Base-by-base conservation (phyloP, 176 grass and related monocot species). In the Oryza punctata region DNA sequence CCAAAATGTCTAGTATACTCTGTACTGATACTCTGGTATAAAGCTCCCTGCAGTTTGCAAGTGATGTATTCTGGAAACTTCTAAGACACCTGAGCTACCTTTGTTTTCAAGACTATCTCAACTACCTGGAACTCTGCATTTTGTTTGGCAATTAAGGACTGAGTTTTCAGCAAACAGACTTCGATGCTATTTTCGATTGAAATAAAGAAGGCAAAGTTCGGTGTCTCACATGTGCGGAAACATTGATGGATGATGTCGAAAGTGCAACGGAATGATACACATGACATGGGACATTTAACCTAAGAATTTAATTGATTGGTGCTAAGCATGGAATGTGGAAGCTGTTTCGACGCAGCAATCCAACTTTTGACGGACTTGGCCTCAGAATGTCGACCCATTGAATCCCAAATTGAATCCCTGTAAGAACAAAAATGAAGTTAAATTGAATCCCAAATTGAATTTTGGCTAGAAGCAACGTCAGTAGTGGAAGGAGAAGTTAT, bases 331-430 rank as follows among this genome's bases (percentile, higher is more conserved):
- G 35, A 6, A 8, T 38, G 21, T 7, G 76, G 8, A 47, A 38
- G 67, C 8, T 2, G 77, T 2, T 74, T 38, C 44, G 28, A 76
- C 82, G 72, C 63, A 57, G 63, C 54, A 78, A 54, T 35, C 68
- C 47, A 12, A 12, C 64, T 44, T 70, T 2, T 41, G 57, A 63
- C 75, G 28, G 49, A 70, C 1, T 40, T 18, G 12, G 18, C 2
- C 18, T 86, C 3, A 86, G 84, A 90, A 90, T 6, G 84, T 90
- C 15, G 88, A 73, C 38, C 88, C 88, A n/a, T 90, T 86, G 78
- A 90, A 90, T 16, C 88, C 88, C 27, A 90, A 13, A 71, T 90
- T 90, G 33, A 16, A 33, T 63, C 88, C 15, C 88, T 90, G 74
- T 26, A 25, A 64, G 27, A 8, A 30, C 35, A 28, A 27, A 32